Percentiles rank a stretch among this genome's conserved stretches.
Conservation (phyloP, 768 basidiomycete genomes). For the Mycena rosella region DNA sequence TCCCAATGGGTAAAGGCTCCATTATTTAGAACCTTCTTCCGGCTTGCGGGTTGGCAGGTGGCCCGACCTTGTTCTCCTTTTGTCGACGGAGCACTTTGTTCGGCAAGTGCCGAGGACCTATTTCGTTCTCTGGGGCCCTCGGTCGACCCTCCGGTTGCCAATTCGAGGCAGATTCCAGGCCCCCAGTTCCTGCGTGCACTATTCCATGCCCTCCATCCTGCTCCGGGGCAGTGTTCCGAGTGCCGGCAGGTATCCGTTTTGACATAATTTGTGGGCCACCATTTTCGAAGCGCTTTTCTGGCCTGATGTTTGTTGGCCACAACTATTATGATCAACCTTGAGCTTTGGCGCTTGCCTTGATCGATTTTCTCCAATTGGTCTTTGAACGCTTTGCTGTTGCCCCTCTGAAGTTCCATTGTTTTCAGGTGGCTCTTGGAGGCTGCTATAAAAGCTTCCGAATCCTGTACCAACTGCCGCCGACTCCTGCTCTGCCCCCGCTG, state of each 20-base stretch:
- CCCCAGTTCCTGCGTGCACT: neutral
- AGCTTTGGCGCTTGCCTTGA: conserved; percentile 29
- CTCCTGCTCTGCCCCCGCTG: conserved; percentile 3
- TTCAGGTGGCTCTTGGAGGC: neutral
- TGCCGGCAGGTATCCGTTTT: neutral
- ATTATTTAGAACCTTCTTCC: conserved; percentile 17
- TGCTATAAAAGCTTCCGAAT: conserved; percentile 18
- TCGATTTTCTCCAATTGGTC: conserved; percentile 21
- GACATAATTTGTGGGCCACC: conserved; percentile 28
- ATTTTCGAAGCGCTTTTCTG: conserved; percentile 33
- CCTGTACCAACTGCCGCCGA: neutral
- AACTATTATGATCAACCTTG: conserved; percentile 30
- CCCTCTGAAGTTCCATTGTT: conserved; percentile 20
- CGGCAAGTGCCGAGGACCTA: conserved; percentile 15
- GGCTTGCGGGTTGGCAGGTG: conserved; percentile 24
- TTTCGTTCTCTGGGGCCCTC: neutral
- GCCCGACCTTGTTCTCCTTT: conserved; percentile 31
- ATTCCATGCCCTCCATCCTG: neutral
- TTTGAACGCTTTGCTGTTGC: conserved; percentile 19
- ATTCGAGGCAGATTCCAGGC: neutral
- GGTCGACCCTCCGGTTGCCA: neutral
- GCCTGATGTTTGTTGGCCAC: conserved; percentile 34
- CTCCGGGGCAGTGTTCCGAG: neutral
- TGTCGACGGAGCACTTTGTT: conserved; percentile 16
- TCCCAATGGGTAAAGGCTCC: conserved; percentile 22